phyloP scores from a whole-genome alignment of 768 basidiomycete species.

The Boletus rufocinnamomeus region DNA sequence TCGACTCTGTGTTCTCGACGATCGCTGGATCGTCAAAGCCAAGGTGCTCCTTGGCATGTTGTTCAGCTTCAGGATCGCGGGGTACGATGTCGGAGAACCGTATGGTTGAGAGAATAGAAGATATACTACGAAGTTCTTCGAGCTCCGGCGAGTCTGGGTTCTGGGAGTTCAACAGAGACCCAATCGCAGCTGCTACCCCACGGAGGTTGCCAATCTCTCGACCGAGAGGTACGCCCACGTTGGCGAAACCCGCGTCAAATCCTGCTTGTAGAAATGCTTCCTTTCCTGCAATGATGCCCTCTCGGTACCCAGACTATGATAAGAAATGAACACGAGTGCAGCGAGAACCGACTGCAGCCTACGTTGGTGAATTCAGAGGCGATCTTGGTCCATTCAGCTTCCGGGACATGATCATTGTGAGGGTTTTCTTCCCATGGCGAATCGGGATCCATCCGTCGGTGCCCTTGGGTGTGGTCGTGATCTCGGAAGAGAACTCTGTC shows the following conservation, averaged over 20 bases:
- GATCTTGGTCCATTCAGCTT: constrained; percentile 69
- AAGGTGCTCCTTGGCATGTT: constrained; percentile 70
- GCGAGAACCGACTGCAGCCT: constrained; percentile 18
- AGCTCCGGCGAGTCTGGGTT: constrained; percentile 19
- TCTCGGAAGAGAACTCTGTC: not conserved
- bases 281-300: constrained; percentile 93
- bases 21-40: constrained; percentile 35
- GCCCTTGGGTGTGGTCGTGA: not conserved
- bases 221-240: constrained; percentile 71
- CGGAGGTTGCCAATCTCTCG: constrained; percentile 76
- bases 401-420: constrained; percentile 34
- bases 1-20: constrained; percentile 44
- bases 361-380: constrained; percentile 74
- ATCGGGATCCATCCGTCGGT: constrained; percentile 35
- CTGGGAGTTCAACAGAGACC: constrained; percentile 52
- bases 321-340: not conserved
- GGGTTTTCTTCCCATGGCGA: constrained; percentile 63
- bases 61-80: constrained; percentile 73
- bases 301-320: constrained; percentile 86
- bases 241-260: constrained; percentile 84
- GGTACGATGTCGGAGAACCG: constrained; percentile 74
- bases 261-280: constrained; percentile 84
- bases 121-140: constrained; percentile 54
- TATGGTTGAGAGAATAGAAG: constrained; percentile 55
- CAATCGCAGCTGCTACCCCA: constrained; percentile 65